Percentiles rank a stretch among this genome's conserved stretches.
These are phyloP conservation scores for Phytopythium vexans DNA, from an alignment of 352 stramenopile genomes.

Conservation along the genomic window DNA sequence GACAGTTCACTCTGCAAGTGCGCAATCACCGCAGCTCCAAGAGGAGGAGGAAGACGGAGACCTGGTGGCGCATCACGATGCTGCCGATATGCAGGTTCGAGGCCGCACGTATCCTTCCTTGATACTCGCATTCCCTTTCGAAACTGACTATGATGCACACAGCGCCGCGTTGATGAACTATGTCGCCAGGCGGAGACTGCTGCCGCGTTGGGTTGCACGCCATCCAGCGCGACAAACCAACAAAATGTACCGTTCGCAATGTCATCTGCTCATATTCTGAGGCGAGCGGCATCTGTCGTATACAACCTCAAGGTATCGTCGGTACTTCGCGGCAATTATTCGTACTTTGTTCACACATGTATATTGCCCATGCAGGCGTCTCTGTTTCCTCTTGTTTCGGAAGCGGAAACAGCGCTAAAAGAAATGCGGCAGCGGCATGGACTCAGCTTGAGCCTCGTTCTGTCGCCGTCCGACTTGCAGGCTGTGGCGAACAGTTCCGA, in stretches of 20 bases:
- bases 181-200: constrained; percentile 34
- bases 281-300: constrained; percentile 37
- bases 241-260: constrained; percentile 13
- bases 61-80: no score
- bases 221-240: constrained; percentile 14
- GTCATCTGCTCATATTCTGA: constrained; percentile 30
- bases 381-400: constrained; percentile 47
- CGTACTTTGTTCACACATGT: not conserved
- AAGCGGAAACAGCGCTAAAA: constrained; percentile 43
- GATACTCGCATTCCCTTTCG: not conserved
- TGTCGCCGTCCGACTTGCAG: constrained; percentile 31
- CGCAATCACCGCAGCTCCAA: no score
- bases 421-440: constrained; percentile 34
- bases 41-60: no score
- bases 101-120: not conserved
- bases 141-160: not conserved
- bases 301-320: constrained; percentile 43
- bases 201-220: constrained; percentile 14
- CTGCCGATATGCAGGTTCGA: not conserved
- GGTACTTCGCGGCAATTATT: not conserved
- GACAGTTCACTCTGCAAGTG: no score
- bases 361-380: constrained; percentile 22
- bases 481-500: constrained; percentile 48
- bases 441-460: constrained; percentile 37
- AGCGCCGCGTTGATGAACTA: constrained; percentile 48